phyloP scores from a whole-genome alignment of 495 filamentous ascomycete species.

The Thermothielavioides terrestris region DNA sequence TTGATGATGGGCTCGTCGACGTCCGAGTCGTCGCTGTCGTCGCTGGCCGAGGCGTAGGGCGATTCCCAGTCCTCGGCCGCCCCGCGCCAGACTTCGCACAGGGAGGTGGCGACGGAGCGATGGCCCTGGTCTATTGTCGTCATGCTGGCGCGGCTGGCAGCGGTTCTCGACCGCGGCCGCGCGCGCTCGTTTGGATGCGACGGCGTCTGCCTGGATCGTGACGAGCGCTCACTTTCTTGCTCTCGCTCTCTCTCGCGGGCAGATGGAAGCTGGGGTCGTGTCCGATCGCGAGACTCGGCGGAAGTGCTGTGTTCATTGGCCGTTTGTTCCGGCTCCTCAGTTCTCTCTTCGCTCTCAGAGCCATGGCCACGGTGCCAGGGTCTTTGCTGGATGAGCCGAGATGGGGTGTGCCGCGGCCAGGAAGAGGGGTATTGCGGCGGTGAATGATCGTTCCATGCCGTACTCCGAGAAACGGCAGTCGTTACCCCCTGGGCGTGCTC shows the following conservation, averaged over 20 bases:
- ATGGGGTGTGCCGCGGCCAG: constrained; percentile 11
- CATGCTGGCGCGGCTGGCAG: constrained; percentile 10
- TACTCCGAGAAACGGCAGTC: constrained; percentile 7
- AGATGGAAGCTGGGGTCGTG: background rate
- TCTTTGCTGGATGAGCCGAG: background rate
- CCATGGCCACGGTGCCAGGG: background rate
- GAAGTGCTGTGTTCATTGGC: constrained; percentile 1
- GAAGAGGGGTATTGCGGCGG: constrained; percentile 18
- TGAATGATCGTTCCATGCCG: constrained; percentile 4
- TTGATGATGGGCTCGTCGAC: constrained; percentile 5
- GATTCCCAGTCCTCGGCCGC: constrained; percentile 26
- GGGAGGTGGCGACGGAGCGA: constrained; percentile 13
- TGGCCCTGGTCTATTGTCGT: constrained; percentile 7
- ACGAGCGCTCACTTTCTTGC: background rate
- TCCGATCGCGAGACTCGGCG: background rate
- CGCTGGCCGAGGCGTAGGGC: constrained; percentile 17
- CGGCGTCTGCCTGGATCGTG: background rate
- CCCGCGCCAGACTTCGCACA: constrained; percentile 25
- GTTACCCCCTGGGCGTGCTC: background rate
- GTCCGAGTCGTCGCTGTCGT: constrained; percentile 7
- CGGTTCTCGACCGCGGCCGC: constrained; percentile 1
- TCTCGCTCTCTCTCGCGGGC: background rate
- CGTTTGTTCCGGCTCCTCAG: constrained; percentile 1
- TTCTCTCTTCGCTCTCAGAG: constrained; percentile 13
- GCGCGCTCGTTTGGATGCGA: background rate